A percentile compares a stretch with the other conserved stretches of the same genome.
Evolutionary conservation across 2,329 filamentous ascomycete species (phyloP).

Genomic region (Colletotrichum melonis): DNA sequence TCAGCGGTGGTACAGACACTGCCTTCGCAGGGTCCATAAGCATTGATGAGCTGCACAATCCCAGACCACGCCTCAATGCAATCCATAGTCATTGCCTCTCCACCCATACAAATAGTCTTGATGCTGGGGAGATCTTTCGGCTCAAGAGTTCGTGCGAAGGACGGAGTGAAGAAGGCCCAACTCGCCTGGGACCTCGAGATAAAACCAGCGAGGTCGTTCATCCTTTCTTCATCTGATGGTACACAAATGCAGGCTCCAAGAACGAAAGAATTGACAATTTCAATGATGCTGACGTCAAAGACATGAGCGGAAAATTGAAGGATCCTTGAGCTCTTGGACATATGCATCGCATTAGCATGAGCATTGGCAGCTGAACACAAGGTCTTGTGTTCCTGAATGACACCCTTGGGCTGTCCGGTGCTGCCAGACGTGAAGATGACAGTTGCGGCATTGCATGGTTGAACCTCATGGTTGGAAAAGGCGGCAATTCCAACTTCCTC

Average conservation of each 20-base stretch:
- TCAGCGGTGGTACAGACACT: constrained; percentile 32
- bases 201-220: constrained; percentile 41
- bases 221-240: constrained; percentile 48
- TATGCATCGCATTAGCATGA: constrained; percentile 7
- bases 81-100: constrained; percentile 24
- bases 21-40: constrained; percentile 26
- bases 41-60: constrained; percentile 20
- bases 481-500: background rate
- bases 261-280: constrained; percentile 51
- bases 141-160: constrained; percentile 22
- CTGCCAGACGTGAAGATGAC: constrained; percentile 67
- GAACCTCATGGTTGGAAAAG: constrained; percentile 7
- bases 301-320: constrained; percentile 44
- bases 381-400: constrained; percentile 48
- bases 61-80: constrained; percentile 12
- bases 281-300: constrained; percentile 51
- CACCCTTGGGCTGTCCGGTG: constrained; percentile 64
- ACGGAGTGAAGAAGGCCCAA: constrained; percentile 30
- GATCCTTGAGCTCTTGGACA: constrained; percentile 13
- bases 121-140: constrained; percentile 6
- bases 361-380: constrained; percentile 39
- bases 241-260: constrained; percentile 51
- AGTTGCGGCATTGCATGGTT: constrained; percentile 35
- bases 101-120: constrained; percentile 25
- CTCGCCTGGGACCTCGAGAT: constrained; percentile 10